These are phyloP conservation scores for Sinapis alba DNA, from an alignment of 441 rosid species.

Conservation along the genomic window DNA sequence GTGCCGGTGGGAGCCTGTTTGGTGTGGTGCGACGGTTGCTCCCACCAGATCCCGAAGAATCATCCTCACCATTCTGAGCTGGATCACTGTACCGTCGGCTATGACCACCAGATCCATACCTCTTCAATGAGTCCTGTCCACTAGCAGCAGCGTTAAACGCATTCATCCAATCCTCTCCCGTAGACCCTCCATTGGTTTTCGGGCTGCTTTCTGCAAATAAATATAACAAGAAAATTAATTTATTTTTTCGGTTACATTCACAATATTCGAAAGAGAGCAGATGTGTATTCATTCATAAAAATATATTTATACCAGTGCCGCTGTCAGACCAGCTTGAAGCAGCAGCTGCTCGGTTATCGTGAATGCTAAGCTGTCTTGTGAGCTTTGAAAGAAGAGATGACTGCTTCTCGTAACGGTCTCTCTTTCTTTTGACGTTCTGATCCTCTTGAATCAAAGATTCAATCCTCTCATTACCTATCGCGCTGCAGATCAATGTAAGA, in stretches of 20 bases:
- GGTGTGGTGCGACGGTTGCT: slow-evolving; percentile 70
- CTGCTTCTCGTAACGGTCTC: slow-evolving; percentile 88
- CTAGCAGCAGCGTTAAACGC: slow-evolving; percentile 68
- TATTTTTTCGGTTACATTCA: not conserved
- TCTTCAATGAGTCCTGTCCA: slow-evolving; percentile 47
- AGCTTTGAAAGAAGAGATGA: slow-evolving; percentile 85
- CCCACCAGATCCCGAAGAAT: slow-evolving; percentile 48
- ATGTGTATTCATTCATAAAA: not conserved
- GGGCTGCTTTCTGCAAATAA: slow-evolving; percentile 61
- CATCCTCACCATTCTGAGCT: slow-evolving; percentile 61
- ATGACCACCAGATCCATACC: slow-evolving; percentile 60
- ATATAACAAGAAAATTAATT: not conserved
- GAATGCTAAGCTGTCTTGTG: slow-evolving; percentile 82
- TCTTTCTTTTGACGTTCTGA: slow-evolving; percentile 72
- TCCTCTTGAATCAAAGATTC: slow-evolving; percentile 94
- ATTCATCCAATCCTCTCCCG: slow-evolving; percentile 74
- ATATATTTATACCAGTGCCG: slow-evolving; percentile 59
- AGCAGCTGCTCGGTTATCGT: slow-evolving; percentile 93
- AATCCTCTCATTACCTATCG: slow-evolving; percentile 77
- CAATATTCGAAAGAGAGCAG: not conserved
- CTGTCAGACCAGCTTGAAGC: slow-evolving; percentile 77
- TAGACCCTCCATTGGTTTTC: slow-evolving; percentile 49
- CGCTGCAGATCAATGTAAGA: slow-evolving; percentile 46
- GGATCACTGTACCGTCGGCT: slow-evolving; percentile 54
- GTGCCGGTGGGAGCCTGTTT: slow-evolving; percentile 63